Base-by-base conservation (phyloP, 331 rosid species). In the Phaseolus coccineus region DNA sequence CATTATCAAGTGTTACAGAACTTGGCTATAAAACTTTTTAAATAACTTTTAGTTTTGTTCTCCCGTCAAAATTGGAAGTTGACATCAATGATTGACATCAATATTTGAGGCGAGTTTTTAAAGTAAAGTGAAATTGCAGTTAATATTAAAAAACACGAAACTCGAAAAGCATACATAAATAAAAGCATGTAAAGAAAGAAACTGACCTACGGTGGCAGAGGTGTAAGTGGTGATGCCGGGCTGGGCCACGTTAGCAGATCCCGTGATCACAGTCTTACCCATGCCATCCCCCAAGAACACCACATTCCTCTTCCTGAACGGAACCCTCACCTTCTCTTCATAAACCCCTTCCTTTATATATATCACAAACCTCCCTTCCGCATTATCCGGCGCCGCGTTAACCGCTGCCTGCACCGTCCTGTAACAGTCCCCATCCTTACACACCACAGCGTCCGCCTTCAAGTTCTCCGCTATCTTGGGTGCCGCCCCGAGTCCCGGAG, bases 121-220 rank as follows among this genome's bases (percentile, higher is more conserved):
- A 13, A 13, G 53, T 12, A 13, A 13, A 19, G 12, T 19, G 30
- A 19, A 7, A 19, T 7, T 19, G 4, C 19, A 12, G 6, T 7
- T 40, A 8, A 40, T 40, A 8, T 40, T 33, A 9, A 42, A 42
- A 42, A 42, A 40, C 46, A 8, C 46, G 46, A 42, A 42, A 8
- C 13, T 42, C 1, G 2, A 48, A 48, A 48, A 48, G 6, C 5
- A 14, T 12, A 14, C 7, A 48, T 15, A 13, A 48, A 13, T 0
- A 48, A 13, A 48, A 15, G 47, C 5, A 48, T 15, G 55, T 1
- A 48, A 48, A 71, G 31, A 64, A 27, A 59, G 0, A 25, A 77
- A 77, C 93, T 81, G 40, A 95, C 99, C 99, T 1, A 96, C 89
- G 0, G 99, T 96, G 15, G 99, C 97, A 0, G 97, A 52, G 66